Evolutionary conservation across 208 protist species (phyloP), one percentile per base, ranked within the genome.

Genomic region (Sergeia podlipaevii): DNA sequence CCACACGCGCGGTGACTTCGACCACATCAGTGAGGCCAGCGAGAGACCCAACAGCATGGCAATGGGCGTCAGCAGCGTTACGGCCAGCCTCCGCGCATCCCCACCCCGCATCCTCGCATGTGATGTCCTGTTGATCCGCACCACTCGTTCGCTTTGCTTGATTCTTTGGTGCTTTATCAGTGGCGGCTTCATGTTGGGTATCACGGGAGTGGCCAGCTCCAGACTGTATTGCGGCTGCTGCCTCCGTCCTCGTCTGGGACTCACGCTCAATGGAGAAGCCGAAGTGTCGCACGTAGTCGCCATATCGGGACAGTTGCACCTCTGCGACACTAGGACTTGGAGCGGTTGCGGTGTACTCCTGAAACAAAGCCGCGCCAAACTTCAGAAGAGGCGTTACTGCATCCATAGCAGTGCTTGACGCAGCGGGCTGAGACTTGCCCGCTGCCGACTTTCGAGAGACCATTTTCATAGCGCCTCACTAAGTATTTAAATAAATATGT

Each of bases 211-310:
- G 57, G 23, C 30, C 26, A 15, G n/a, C 26, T 37, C 18, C 20
- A 21, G 45, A 43, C 23, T 54, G n/a, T 2, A 5, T 26, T 48
- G n/a, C 32, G 17, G 37, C 13, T n/a, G 44, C 39, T 23, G 44
- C 38, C 21, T 11, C 18, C 45, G 18, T 10, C 23, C 4, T 29
- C 57, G 17, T 3, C 17, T 0, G 23, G 23, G 4, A 50, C 52
- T 91, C 79, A 0, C 50, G 59, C 65, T 93, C 80, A 1, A 86
- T 48, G 29, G 73, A 78, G 46, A 94, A 94, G 37, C 87, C 87
- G 48, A 91, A 94, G 60, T 94, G 87, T 20, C 83, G 79, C 15
- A 89, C 38, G 55, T 94, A 94, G 58, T 94, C 87, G 1, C 70
- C 75, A 54, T 85, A 85, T 44, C 83, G 72, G 2, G 56, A 69